Evolutionary conservation across 2,329 filamentous ascomycete species (phyloP), one percentile per base, ranked within the genome.

Genomic region (Fusarium tjaetaba): DNA sequence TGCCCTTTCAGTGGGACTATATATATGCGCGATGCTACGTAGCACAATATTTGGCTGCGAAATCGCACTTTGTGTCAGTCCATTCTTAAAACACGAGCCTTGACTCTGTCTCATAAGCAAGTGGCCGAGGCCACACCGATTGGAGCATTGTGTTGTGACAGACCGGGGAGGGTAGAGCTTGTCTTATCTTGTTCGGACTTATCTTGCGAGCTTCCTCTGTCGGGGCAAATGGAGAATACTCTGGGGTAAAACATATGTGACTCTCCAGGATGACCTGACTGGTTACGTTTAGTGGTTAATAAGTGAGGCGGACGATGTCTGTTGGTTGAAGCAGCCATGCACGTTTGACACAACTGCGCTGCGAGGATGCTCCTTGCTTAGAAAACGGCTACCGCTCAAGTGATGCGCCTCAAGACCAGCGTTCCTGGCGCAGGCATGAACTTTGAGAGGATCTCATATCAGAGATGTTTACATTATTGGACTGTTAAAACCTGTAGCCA

Each of bases 301-400:
- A 38, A 30, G 57, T 43, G 52, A 71, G 56, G 46, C 53, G 38
- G 42, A 36, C 49, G 24, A 48, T 28, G 38, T 14, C 20, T 22
- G n/a, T 60, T 45, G 34, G 36, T 51, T 51, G 34, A 59, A 45
- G 41, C 24, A n/a, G 55, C 42, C 22, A 48, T 67, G 52, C 56
- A 45, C 22, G 63, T 39, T 60, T 52, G 55, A 52, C 52, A 38
- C 28, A 51, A 51, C 28, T 45, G 38, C 32, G 10, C 13, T 61
- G 14, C 62, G 71, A 73, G 62, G 58, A 16, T 71, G 30, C 32
- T 56, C 67, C 67, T 48, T 72, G 67, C 38, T 36, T 30, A 3
- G 20, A 24, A 24, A 24, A 63, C n/a, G 32, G 38, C 22, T 39
- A 43, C 51, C 36, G 18, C 46, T 68, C 24, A 39, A 62, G 15